Conservation (phyloP, 2,329 filamentous ascomycete genomes). For the Boeremia lycopersici region DNA sequence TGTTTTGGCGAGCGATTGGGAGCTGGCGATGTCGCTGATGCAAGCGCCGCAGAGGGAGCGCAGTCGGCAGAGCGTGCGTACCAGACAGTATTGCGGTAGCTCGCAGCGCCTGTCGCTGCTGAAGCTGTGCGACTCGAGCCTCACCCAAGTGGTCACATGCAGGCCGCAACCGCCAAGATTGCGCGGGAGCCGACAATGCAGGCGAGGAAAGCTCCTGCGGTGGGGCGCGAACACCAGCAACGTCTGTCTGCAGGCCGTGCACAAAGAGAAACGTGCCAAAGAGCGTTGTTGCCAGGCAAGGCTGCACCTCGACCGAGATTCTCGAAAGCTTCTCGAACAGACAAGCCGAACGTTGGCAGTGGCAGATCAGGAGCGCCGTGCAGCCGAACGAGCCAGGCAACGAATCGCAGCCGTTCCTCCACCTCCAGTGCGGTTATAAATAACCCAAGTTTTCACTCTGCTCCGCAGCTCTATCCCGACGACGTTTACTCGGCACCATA, state of each 20-base stretch:
- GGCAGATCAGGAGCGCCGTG: constrained; percentile 11
- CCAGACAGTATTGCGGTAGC: constrained; percentile 32
- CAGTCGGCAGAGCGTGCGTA: constrained; percentile 20
- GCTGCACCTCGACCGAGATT: constrained; percentile 3
- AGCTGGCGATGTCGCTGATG: constrained; percentile 20
- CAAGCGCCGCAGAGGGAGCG: constrained; percentile 17
- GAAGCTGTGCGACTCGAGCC: constrained; percentile 42
- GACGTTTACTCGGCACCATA: not conserved
- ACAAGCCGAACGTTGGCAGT: constrained; percentile 21
- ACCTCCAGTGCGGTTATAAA: constrained; percentile 6
- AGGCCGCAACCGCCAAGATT: constrained; percentile 28
- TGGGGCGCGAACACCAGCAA: constrained; percentile 12
- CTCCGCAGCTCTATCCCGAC: constrained; percentile 6
- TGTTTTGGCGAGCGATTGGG: constrained; percentile 7
- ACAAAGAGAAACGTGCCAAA: constrained; percentile 5
- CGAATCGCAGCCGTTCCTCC: constrained; percentile 13
- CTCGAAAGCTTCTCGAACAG: constrained; percentile 24
- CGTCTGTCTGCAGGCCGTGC: constrained; percentile 2
- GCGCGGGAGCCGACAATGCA: constrained; percentile 17
- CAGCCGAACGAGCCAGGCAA: constrained; percentile 4
- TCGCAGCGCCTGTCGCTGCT: constrained; percentile 21
- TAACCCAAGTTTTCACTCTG: constrained; percentile 1
- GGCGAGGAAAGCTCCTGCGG: constrained; percentile 12
- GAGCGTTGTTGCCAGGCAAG: constrained; percentile 3
- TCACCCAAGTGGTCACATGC: constrained; percentile 43